Percentiles rank a stretch among this genome's conserved stretches.
These are phyloP conservation scores for Cyberlindnera maritima DNA, from an alignment of 805 yeast species.

Conservation along the genomic window DNA sequence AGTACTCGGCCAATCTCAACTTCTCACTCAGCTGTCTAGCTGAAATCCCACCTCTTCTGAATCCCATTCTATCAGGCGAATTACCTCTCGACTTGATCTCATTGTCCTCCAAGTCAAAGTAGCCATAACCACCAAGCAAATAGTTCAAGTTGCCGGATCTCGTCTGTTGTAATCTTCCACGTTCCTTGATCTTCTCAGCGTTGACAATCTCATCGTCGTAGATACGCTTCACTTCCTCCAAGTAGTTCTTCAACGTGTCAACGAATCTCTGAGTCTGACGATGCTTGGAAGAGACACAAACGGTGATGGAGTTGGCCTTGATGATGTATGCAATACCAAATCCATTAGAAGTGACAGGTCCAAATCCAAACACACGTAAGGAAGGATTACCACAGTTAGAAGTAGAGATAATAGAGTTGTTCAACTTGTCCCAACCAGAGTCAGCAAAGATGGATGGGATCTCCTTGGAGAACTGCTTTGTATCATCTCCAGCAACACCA, in stretches of 20 bases:
- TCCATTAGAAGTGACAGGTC: conserved; percentile 88
- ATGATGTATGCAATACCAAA: conserved; percentile 92
- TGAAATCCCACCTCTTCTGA: conserved; percentile 24
- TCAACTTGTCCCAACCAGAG: conserved; percentile 82
- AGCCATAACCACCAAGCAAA: conserved; percentile 81
- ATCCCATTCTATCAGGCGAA: conserved; percentile 26
- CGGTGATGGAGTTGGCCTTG: conserved; percentile 71
- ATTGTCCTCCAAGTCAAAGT: conserved; percentile 69
- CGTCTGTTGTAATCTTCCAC: conserved; percentile 28
- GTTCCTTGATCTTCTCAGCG: conserved; percentile 17
- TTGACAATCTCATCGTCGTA: conserved; percentile 32
- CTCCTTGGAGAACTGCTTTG: conserved; percentile 26
- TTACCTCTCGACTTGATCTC: conserved; percentile 48
- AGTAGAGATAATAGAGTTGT: conserved; percentile 76
- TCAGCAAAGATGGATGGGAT: conserved; percentile 81
- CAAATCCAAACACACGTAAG: conserved; percentile 81
- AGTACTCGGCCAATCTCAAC: conserved; percentile 30
- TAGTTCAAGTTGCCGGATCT: conserved; percentile 37
- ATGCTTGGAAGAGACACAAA: conserved; percentile 84
- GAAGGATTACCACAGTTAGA: conserved; percentile 94
- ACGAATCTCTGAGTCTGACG: conserved; percentile 80
- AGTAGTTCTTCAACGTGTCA: conserved; percentile 62
- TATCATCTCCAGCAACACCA: conserved; percentile 5
- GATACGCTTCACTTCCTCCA: conserved; percentile 54
- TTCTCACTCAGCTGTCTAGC: conserved; percentile 29